Conservation (phyloP, 2,329 filamentous ascomycete species). For the Helotiales sp. region DNA sequence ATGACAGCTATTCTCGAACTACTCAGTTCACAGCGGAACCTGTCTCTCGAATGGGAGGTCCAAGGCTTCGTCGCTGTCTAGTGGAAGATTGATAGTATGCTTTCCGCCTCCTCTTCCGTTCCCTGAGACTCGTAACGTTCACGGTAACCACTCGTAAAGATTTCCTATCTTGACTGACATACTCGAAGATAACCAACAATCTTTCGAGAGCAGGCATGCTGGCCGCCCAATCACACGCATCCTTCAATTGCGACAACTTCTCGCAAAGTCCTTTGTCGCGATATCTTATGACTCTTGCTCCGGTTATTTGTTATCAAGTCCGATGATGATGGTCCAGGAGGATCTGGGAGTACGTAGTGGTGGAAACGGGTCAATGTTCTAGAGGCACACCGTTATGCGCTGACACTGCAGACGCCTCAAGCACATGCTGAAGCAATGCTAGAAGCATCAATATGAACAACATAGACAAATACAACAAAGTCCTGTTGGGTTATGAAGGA, state of each 20-base stretch:
- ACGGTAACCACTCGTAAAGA: not conserved
- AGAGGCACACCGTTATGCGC: too few relatives aligned
- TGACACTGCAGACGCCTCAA: too few relatives aligned
- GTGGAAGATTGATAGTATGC: not conserved
- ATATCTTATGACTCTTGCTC: constrained; percentile 11
- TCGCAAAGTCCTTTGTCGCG: constrained; percentile 18
- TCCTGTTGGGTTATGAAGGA: too few relatives aligned
- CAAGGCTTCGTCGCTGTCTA: not conserved
- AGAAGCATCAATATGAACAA: too few relatives aligned
- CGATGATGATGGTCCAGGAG: too few relatives aligned
- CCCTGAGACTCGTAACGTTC: not conserved
- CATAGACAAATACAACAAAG: too few relatives aligned
- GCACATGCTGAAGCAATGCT: too few relatives aligned
- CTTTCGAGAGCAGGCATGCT: constrained; percentile 9
- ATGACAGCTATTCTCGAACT: too few relatives aligned
- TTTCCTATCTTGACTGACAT: not conserved
- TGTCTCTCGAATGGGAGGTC: not conserved
- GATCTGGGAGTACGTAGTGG: too few relatives aligned
- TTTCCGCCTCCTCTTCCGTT: not conserved
- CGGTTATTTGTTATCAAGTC: not conserved
- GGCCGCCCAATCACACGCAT: constrained; percentile 13
- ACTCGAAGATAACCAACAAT: constrained; percentile 3
- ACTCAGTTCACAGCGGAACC: too few relatives aligned
- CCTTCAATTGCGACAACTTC: constrained; percentile 18
- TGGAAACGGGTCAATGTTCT: too few relatives aligned